Conservation (phyloP, 2,329 filamentous ascomycete genomes). For the Biscogniauxia marginata region DNA sequence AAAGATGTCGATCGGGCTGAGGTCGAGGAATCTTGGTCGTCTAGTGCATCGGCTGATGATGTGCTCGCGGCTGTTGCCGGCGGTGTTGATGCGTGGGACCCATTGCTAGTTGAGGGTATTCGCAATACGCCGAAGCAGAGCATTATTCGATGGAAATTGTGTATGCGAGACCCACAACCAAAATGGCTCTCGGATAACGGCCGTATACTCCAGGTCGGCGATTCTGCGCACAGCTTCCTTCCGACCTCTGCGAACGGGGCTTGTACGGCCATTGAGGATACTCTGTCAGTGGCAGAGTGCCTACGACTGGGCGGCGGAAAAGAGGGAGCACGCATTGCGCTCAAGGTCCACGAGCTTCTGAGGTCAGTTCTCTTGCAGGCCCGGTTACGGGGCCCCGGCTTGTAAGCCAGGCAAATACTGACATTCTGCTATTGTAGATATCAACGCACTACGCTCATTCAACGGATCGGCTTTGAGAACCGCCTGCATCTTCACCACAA, state of each 20-base stretch:
- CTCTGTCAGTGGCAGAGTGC: conserved; percentile 31
- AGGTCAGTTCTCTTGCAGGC: conserved; percentile 19
- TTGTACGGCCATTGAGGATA: conserved; percentile 38
- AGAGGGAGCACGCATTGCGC: conserved; percentile 21
- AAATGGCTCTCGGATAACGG: conserved; percentile 31
- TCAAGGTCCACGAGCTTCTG: conserved; percentile 29
- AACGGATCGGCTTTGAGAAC: conserved; percentile 21
- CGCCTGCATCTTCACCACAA: conserved; percentile 19
- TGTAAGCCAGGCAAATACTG: neutral
- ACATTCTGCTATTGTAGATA: conserved; percentile 8
- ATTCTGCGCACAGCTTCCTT: conserved; percentile 37
- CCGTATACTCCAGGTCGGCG: conserved; percentile 35
- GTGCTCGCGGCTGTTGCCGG: conserved; percentile 2
- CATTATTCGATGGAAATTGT: conserved; percentile 42
- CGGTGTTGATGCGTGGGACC: conserved; percentile 8
- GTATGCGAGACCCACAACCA: conserved; percentile 35
- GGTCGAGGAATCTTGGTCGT: conserved; percentile 11
- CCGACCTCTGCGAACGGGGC: conserved; percentile 37
- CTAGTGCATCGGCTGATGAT: conserved; percentile 6
- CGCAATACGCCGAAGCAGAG: conserved; percentile 19
- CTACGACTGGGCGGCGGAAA: conserved; percentile 30
- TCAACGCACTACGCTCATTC: conserved; percentile 22
- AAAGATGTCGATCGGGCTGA: conserved; percentile 4
- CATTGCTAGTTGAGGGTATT: conserved; percentile 11
- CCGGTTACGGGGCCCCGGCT: neutral